Base-by-base conservation (phyloP, 2,329 filamentous ascomycete species). In the Ophiostoma quercus region DNA sequence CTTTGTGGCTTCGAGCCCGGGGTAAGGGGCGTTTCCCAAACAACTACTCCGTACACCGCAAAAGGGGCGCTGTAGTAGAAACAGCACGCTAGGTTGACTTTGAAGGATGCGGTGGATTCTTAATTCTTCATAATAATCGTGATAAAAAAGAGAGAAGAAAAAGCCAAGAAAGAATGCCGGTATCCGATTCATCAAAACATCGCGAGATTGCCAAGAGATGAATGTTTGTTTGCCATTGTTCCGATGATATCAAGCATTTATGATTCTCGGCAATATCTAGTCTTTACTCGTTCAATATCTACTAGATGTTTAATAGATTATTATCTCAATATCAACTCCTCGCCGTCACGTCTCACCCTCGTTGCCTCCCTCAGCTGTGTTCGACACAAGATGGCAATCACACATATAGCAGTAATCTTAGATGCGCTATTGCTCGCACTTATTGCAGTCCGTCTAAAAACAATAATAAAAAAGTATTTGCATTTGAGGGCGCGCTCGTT, bases 401-500 rank as follows among this genome's bases (percentile, higher is more conserved):
- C 43, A 47, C 43, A 47, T 47, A 47, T 47, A 19, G 6, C 43
- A 47, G 43, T 7, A 5, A 47, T n/a, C 25, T 19, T 6, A 47
- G 19, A 47, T n/a, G 43, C 43, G 7, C 43, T 47, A 43, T 54
- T 25, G 22, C 51, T 57, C 51, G 9, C 51, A n/a, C 43, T 47
- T n/a, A 47, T n/a, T n/a, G 16, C 41, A 4, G n/a, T 7, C 19
- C 16, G 16, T 43, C 5, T 16, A 43, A 43, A 4, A 43, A 19
- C 1, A 47, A 57, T 14, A 19, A 25, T 25, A 2, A 11, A 25
- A 57, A 29, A n/a, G 25, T 25, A 34, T 32, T 67, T 67, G 47
- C 39, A 47, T 34, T 22, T 47, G 63, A 25, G 22, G 29, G 66
- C 16, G 57, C 47, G 39, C 39, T 68, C 72, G 74, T 73, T 74